Evolutionary conservation across 805 yeast genomes (phyloP).

Genomic region (Cyberlindnera maritima): DNA sequence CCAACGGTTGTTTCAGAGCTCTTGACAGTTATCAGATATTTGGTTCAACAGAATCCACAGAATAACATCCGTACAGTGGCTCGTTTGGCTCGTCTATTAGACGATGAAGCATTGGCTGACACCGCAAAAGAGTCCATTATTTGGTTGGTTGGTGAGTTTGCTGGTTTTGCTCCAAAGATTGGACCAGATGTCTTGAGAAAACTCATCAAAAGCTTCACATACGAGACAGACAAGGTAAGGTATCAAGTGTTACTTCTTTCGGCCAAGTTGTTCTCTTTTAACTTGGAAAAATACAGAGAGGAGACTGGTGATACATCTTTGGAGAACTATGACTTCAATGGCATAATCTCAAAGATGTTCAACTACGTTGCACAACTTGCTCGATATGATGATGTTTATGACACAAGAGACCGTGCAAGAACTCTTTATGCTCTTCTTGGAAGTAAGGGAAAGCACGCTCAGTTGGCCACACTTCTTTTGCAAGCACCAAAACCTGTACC

Average conservation of each 20-base stretch:
- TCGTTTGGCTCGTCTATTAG: slow-evolving; percentile 40
- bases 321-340: slow-evolving; percentile 32
- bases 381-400: slow-evolving; percentile 71
- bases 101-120: slow-evolving; percentile 28
- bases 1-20: slow-evolving; percentile 53
- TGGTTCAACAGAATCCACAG: slow-evolving; percentile 62
- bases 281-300: slow-evolving; percentile 41
- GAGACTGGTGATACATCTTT: slow-evolving; percentile 24
- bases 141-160: slow-evolving; percentile 89
- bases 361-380: slow-evolving; percentile 59
- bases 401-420: slow-evolving; percentile 83
- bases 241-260: slow-evolving; percentile 70
- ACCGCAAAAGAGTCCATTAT: slow-evolving; percentile 78
- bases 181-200: slow-evolving; percentile 77
- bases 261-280: slow-evolving; percentile 64
- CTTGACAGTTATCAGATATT: slow-evolving; percentile 66
- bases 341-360: slow-evolving; percentile 50
- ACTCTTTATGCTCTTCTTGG: slow-evolving; percentile 61
- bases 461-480: slow-evolving; percentile 64
- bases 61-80: slow-evolving; percentile 54
- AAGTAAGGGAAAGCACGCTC: slow-evolving; percentile 39
- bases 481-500: slow-evolving; percentile 79
- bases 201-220: slow-evolving; percentile 49
- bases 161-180: slow-evolving; percentile 42
- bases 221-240: slow-evolving; percentile 58